These are phyloP conservation scores for Cucumis melo DNA, from an alignment of 306 rosid species.

Conservation along the genomic window DNA sequence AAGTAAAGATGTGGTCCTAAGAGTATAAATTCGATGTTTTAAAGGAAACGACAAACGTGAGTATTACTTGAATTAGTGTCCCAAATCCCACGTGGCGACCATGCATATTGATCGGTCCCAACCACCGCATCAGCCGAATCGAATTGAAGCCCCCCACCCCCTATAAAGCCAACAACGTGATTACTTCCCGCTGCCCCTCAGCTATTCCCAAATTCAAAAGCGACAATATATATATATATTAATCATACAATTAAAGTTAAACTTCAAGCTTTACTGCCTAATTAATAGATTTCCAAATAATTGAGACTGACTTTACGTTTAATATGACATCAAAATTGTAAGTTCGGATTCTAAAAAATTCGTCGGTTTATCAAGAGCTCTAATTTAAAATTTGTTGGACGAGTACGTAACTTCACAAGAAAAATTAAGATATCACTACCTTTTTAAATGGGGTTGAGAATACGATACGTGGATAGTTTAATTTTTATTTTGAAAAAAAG, in stretches of 20 bases:
- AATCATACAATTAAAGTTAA: too few species aligned
- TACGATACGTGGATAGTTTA: not conserved
- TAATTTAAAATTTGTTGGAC: not conserved
- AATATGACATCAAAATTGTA: too few species aligned
- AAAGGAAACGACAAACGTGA: not conserved
- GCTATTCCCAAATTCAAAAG: not conserved
- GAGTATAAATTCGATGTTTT: not conserved
- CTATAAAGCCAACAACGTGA: not conserved
- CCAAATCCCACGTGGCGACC: not conserved
- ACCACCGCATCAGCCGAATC: not conserved
- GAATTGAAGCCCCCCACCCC: not conserved
- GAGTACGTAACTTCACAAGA: not conserved
- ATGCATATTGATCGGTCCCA: not conserved
- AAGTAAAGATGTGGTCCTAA: not conserved
- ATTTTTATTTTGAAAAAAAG: too few species aligned
- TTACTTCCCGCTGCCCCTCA: not conserved
- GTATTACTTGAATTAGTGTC: not conserved
- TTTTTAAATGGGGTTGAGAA: not conserved
- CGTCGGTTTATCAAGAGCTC: too few species aligned
- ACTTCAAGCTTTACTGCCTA: too few species aligned
- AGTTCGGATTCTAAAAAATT: too few species aligned
- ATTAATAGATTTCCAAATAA: too few species aligned
- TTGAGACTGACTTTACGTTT: too few species aligned
- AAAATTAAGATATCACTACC: not conserved
- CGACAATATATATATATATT: not conserved